Conservation (phyloP, 495 filamentous ascomycete genomes). For the Penicillium robsamsonii region DNA sequence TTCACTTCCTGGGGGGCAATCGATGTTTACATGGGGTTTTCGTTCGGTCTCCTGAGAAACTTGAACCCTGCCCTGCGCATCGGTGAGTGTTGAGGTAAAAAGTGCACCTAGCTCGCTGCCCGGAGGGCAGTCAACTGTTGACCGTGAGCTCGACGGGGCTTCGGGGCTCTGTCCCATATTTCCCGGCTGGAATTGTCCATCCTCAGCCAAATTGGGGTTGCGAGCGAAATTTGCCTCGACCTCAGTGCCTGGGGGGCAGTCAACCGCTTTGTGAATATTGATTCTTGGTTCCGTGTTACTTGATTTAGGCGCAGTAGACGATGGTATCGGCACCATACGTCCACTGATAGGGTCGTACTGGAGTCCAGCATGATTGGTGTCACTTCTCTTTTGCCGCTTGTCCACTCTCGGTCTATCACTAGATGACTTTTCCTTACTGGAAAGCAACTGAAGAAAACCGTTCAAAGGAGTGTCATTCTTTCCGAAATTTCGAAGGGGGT, state of each 20-base stretch:
- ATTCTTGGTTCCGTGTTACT: neutral
- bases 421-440: conserved; percentile 17
- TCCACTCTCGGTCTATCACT: neutral
- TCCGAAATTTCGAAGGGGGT: conserved; percentile 17
- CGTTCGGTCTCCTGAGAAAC: neutral
- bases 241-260: conserved; percentile 18
- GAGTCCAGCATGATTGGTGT: conserved; percentile 8
- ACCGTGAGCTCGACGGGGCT: conserved; percentile 4
- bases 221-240: conserved; percentile 14
- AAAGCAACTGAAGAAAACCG: conserved; percentile 28
- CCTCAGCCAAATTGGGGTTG: conserved; percentile 4
- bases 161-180: neutral
- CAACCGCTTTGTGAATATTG: neutral
- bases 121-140: conserved; percentile 12
- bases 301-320: conserved; percentile 2
- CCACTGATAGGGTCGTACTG: conserved; percentile 44
- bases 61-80: neutral
- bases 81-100: neutral
- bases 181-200: conserved; percentile 14
- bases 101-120: conserved; percentile 10
- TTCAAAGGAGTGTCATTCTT: conserved; percentile 24
- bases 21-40: conserved; percentile 10
- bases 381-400: neutral
- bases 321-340: conserved; percentile 33
- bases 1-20: conserved; percentile 9